Evolutionary conservation across 2,329 filamentous ascomycete species (phyloP).

Genomic region (Fusarium fujikuroi): DNA sequence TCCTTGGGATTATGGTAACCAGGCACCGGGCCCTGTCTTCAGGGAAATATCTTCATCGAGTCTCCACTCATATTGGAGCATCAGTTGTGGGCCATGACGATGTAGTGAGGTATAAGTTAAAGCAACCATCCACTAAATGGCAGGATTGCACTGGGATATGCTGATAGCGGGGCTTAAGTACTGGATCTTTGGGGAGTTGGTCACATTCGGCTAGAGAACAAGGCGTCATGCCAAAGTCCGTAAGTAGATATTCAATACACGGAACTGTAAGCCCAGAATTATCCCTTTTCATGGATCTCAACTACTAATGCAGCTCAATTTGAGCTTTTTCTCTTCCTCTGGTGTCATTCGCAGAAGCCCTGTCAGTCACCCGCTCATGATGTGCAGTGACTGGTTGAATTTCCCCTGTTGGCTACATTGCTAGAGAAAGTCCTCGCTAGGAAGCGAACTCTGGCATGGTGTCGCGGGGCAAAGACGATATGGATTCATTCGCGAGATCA

Average conservation of each 20-base stretch:
- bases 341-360: fast-evolving
- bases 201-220: neutral
- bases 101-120: neutral
- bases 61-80: neutral
- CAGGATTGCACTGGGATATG: neutral
- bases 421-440: neutral
- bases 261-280: fast-evolving
- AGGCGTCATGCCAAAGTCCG: fast-evolving
- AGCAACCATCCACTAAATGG: neutral
- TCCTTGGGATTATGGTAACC: neutral
- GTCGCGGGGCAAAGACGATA: fast-evolving
- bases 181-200: neutral
- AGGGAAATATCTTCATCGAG: neutral
- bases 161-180: neutral
- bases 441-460: fast-evolving
- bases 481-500: neutral
- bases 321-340: fast-evolving
- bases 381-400: fast-evolving
- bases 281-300: neutral
- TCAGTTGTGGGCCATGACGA: neutral
- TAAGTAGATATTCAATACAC: neutral
- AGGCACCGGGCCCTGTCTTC: neutral
- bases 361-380: fast-evolving
- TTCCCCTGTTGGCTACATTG: fast-evolving
- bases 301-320: too few relatives aligned